phyloP scores from a whole-genome alignment of 164 flowering plant species.

The Akebia trifoliata region DNA sequence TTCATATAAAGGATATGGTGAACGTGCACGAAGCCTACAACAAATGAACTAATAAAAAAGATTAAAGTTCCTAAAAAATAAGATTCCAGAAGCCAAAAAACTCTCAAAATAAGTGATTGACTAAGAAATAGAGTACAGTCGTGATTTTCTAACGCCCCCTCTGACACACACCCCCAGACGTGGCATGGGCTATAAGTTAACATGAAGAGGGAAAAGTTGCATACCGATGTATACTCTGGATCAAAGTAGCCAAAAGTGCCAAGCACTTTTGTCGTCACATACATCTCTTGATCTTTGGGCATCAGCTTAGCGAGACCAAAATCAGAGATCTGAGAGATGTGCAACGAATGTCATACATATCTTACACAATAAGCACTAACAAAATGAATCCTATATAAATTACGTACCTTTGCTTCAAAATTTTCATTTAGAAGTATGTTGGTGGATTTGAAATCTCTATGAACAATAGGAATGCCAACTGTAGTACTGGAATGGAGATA shows the following conservation, averaged over 20 bases:
- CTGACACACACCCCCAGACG: background rate
- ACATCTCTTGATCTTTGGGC: constrained; percentile 85
- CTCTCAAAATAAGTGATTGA: too few relatives aligned
- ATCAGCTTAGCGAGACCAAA: constrained; percentile 96
- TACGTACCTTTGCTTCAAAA: constrained; percentile 94
- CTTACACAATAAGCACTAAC: too few relatives aligned
- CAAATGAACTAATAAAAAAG: too few relatives aligned
- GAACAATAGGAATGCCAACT: constrained; percentile 85
- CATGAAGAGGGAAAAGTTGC: constrained; percentile 7
- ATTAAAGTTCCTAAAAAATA: too few relatives aligned
- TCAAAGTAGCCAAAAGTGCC: constrained; percentile 98
- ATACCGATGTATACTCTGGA: constrained; percentile 94
- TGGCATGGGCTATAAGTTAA: too few relatives aligned
- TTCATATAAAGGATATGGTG: background rate
- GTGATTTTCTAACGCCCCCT: too few relatives aligned
- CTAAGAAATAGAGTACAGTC: too few relatives aligned
- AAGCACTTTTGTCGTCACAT: constrained; percentile 69
- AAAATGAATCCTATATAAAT: background rate
- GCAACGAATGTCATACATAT: background rate
- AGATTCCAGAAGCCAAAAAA: too few relatives aligned
- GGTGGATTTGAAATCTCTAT: constrained; percentile 95
- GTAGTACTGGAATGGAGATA: constrained; percentile 85
- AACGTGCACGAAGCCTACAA: too few relatives aligned
- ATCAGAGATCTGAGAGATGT: constrained; percentile 66
- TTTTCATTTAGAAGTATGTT: constrained; percentile 66